Conservation (phyloP, 352 stramenopile species). For the Globisporangium sylvaticum region DNA sequence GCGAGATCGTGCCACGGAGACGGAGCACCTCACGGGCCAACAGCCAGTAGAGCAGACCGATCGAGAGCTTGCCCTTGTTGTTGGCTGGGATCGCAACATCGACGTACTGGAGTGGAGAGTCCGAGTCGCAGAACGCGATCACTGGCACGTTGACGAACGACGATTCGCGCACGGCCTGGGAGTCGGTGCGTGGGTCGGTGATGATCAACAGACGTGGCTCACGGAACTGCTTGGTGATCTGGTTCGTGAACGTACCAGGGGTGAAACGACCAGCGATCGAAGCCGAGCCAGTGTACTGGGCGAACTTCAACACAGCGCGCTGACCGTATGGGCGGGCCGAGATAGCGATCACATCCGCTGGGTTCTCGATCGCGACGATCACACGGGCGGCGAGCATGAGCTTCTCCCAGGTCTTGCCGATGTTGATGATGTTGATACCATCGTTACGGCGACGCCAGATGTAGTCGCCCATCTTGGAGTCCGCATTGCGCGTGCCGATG, state of each 20-base stretch:
- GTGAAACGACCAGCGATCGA: conserved; percentile 99
- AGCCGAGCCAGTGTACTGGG: conserved; percentile 98
- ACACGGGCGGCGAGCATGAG: conserved; percentile 98
- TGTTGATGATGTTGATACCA: conserved; percentile 99
- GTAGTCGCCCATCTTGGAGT: conserved; percentile 99
- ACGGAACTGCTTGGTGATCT: conserved; percentile 99
- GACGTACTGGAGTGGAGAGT: conserved; percentile 99
- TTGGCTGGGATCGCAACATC: conserved; percentile 99
- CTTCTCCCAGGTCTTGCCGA: conserved; percentile 99
- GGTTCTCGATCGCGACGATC: conserved; percentile 99
- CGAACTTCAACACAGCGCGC: conserved; percentile 99
- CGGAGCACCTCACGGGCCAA: conserved; percentile 98
- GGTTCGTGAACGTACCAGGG: conserved; percentile 99
- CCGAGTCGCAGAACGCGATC: conserved; percentile 99
- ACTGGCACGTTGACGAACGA: conserved; percentile 99
- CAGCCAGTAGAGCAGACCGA: conserved; percentile 99
- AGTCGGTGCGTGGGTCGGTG: conserved; percentile 98
- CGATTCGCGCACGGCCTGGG: conserved; percentile 96
- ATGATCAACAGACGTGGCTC: conserved; percentile 99
- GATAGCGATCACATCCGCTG: conserved; percentile 99
- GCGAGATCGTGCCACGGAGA: conserved; percentile 95
- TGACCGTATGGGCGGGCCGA: conserved; percentile 98
- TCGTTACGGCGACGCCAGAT: conserved; percentile 99
- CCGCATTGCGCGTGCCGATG: conserved; percentile 99
- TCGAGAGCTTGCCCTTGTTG: conserved; percentile 99